These are phyloP conservation scores for Zymoseptoria ardabiliae DNA, from an alignment of 2,329 filamentous ascomycete species.

Conservation along the genomic window DNA sequence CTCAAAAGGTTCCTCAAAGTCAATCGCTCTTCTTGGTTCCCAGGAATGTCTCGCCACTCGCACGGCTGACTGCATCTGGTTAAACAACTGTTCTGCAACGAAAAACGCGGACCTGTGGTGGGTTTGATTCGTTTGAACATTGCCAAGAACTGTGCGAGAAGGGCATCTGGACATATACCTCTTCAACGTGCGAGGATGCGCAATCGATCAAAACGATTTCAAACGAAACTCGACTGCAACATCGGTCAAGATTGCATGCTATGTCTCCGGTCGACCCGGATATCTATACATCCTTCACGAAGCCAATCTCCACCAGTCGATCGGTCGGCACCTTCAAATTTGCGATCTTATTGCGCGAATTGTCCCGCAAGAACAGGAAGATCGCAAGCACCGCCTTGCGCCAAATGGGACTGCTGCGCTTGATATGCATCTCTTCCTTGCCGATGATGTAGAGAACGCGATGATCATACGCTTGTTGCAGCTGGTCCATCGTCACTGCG, in stretches of 20 bases:
- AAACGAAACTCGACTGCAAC: background rate
- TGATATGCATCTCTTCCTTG: conserved; percentile 54
- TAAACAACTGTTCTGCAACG: no score
- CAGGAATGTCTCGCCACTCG: no score
- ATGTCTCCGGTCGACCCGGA: background rate
- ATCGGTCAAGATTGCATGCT: background rate
- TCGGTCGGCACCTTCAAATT: conserved; percentile 54
- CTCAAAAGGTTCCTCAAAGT: no score
- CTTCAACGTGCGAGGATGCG: no score
- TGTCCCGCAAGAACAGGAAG: conserved; percentile 61
- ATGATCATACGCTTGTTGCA: conserved; percentile 40
- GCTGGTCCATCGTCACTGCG: background rate
- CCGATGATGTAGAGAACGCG: conserved; percentile 50
- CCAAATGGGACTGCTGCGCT: conserved; percentile 34
- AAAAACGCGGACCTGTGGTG: no score
- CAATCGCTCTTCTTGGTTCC: no score
- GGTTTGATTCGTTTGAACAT: no score
- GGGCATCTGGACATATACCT: no score
- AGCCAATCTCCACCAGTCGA: conserved; percentile 60
- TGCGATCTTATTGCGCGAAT: conserved; percentile 58
- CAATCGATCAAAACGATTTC: background rate
- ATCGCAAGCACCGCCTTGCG: conserved; percentile 44
- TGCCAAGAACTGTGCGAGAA: no score
- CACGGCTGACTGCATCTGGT: no score
- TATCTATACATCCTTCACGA: conserved; percentile 54